Evolutionary conservation across 1,284 basidiomycete species (phyloP), one percentile per base, ranked within the genome.

Genomic region (Ustilago hordei): DNA sequence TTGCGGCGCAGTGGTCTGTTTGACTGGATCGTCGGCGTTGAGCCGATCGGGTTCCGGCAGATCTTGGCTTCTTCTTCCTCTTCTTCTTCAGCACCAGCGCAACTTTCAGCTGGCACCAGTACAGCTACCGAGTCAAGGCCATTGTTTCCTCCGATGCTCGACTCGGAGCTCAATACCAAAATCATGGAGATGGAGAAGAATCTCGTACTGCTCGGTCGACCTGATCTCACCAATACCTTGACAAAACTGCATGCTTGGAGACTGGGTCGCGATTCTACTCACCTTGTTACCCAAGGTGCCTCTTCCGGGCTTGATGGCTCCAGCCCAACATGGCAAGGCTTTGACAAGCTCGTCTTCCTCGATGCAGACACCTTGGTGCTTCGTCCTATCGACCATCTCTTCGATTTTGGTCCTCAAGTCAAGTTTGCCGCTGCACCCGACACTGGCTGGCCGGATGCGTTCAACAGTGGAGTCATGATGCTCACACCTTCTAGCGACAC

Each of bases 371-470:
- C 95, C 55, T 91, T 99, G 70, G 94, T 95, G 53, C 89, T 97
- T 57, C 74, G 76, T 9, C 79, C 79, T 11, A 59, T 83, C 47
- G 69, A 80, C 15, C 82, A 82, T 55, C 79, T 83, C 39, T 83
- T 83, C 70, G 45, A 53, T 12, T 62, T 80, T 1, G 39, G 35
- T 1, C 34, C 38, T n/a, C 80, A n/a, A 34, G 61, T 77, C 7
- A 64, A 61, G 41, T 87, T 89, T 78, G 92, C 95, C 48, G 96
- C 96, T 11, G 93, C 91, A 17, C 94, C 96, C 6, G 96, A 99
- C 86, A 93, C 94, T 35, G 96, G 96, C 78, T 99, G 96, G 96
- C 96, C 96, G 45, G 96, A 99, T 87, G 95, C 96, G 69, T 98
- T 99, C 89, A 99, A 98, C 86, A 96, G 95, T 31, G 96, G 96